Base-by-base conservation (phyloP, 148 eudicot species). In the Chenopodium quinoa region DNA sequence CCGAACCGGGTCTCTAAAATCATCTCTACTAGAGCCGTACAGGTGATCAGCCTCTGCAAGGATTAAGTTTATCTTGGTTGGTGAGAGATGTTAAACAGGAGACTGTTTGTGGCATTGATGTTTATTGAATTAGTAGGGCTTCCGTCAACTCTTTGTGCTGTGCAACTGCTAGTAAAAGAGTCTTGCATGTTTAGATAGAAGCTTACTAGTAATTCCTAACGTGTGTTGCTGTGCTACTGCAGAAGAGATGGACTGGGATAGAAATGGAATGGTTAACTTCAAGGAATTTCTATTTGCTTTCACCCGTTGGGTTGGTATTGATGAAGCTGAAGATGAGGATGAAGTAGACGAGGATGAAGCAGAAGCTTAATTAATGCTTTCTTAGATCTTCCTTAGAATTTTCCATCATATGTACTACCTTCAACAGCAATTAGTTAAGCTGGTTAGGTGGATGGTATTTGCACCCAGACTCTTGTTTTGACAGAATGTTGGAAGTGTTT, bases 211-310 rank as follows among this genome's bases (percentile, higher is more conserved):
- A 17, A 14, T 27, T 46, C 29, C n/a, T 62, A 14, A 13, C 9
- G 65, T 76, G 25, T 52, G 19, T 76, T 34, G 10, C 9, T 84
- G 65, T 75, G 63, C 69, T 80, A 20, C 83, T 93, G 88, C 94
- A 95, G 99, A 93, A 79, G 97, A 95, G 89, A 95, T 95, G 98
- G 98, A 95, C 83, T 95, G 96, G 97, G 96, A 93, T 81, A 93
- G 86, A 82, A 95, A 93, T 80, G 98, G 98, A 83, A 93, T 89
- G 93, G 97, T 95, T 80, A 93, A 90, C 83, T 93, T 92, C 87
- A 93, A 92, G 86, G 98, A 93, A 78, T 95, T 91, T 80, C 90
- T 95, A 74, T 95, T 95, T 78, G 96, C 98, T 63, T 95, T 93
- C 85, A 92, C 97, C 54, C 87, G 86, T 32, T 93, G 98, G 98